Evolutionary conservation across 345 rosid species (phyloP).

Genomic region (Anastatica hierochuntica): DNA sequence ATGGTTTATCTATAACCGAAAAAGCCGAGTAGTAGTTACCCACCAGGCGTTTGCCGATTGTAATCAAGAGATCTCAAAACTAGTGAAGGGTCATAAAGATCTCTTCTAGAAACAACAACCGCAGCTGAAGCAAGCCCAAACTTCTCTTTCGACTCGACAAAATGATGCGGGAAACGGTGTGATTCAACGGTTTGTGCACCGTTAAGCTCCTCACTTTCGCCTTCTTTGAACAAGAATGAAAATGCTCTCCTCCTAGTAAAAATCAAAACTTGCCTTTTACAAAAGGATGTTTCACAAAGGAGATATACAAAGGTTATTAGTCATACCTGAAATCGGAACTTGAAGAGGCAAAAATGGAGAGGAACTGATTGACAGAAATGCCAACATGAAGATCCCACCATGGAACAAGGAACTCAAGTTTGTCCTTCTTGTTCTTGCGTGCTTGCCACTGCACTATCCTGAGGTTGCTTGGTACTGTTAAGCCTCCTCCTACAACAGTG

Average conservation of each 20-base stretch:
- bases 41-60: conserved; percentile 58
- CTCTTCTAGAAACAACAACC: conserved; percentile 49
- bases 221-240: conserved; percentile 68
- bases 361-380: conserved; percentile 82
- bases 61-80: conserved; percentile 49
- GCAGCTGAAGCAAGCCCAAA: conserved; percentile 85
- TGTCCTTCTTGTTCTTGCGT: conserved; percentile 67
- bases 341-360: conserved; percentile 69
- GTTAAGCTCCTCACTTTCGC: conserved; percentile 70
- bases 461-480: conserved; percentile 83
- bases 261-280: neutral
- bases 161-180: conserved; percentile 78
- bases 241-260: conserved; percentile 72
- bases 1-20: neutral
- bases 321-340: conserved; percentile 74
- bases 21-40: conserved; percentile 15
- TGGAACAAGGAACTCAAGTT: conserved; percentile 79
- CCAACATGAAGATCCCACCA: conserved; percentile 97
- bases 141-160: conserved; percentile 48
- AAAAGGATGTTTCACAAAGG: neutral
- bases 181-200: conserved; percentile 64
- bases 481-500: conserved; percentile 67
- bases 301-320: neutral
- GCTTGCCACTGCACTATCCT: conserved; percentile 93
- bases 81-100: conserved; percentile 41